phyloP scores from a whole-genome alignment of 2,329 filamentous ascomycete genomes.

The Monascus ruber region DNA sequence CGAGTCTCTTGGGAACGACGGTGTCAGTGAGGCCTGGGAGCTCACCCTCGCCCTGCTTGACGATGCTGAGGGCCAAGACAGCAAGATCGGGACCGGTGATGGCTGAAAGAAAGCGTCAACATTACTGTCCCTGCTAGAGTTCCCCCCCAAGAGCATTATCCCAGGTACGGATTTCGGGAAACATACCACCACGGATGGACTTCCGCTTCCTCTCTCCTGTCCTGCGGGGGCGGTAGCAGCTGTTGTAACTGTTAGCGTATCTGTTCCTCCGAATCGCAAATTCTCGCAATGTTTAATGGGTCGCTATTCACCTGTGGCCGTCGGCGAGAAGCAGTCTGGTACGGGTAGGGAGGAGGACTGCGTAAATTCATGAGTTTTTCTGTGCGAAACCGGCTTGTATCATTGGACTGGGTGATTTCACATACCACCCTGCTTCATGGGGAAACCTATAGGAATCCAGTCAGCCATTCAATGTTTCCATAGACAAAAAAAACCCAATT shows the following conservation, averaged over 20 bases:
- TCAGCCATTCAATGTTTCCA: conserved; percentile 11
- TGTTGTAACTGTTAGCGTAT: conserved; percentile 8
- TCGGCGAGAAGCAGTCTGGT: conserved; percentile 91
- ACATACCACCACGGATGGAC: conserved; percentile 69
- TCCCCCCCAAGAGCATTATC: background rate
- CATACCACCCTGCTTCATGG: conserved; percentile 94
- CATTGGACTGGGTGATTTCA: conserved; percentile 5
- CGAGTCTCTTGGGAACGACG: conserved; percentile 97
- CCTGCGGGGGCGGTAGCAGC: conserved; percentile 97
- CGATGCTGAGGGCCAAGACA: conserved; percentile 84
- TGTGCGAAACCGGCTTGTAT: background rate
- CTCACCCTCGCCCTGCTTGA: conserved; percentile 95
- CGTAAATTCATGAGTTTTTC: conserved; percentile 19
- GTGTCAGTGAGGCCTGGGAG: conserved; percentile 95
- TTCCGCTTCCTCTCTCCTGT: conserved; percentile 99
- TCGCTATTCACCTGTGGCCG: conserved; percentile 55
- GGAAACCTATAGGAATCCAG: conserved; percentile 54
- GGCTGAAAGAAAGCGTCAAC: conserved; percentile 41
- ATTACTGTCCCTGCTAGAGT: background rate
- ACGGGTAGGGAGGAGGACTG: conserved; percentile 85
- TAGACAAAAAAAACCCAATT: background rate
- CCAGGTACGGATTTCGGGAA: background rate
- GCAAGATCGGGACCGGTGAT: conserved; percentile 94
- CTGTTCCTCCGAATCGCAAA: background rate
- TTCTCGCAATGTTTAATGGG: background rate